Conservation (phyloP, 768 basidiomycete species). For the Rhizopogon sp. region DNA sequence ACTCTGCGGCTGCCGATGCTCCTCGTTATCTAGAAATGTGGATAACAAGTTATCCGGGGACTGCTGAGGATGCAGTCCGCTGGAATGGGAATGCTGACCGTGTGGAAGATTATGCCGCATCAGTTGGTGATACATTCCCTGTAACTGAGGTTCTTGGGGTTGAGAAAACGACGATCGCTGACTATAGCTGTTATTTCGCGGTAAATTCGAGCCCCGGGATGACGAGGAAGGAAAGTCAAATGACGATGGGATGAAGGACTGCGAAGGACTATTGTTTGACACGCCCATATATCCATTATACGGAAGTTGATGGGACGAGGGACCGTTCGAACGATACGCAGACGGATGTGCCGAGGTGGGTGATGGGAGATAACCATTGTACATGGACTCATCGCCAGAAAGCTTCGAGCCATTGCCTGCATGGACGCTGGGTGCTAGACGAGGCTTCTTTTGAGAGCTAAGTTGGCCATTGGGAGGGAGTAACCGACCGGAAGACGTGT, state of each 20-base stretch:
- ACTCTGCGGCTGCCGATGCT: slow-evolving; percentile 20
- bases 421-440: slow-evolving; percentile 21
- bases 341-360: slow-evolving; percentile 23
- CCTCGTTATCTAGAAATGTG: slow-evolving; percentile 22
- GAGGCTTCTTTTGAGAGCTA: slow-evolving; percentile 23
- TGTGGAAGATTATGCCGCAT: slow-evolving; percentile 18
- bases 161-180: slow-evolving; percentile 25
- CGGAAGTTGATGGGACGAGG: slow-evolving; percentile 18
- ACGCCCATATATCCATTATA: slow-evolving; percentile 21
- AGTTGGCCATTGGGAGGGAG: slow-evolving; percentile 21
- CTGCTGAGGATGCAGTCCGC: slow-evolving; percentile 17
- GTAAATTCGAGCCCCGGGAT: slow-evolving; percentile 14
- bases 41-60: slow-evolving; percentile 22
- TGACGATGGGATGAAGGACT: slow-evolving; percentile 16
- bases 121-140: slow-evolving; percentile 26
- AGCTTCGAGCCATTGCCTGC: slow-evolving; percentile 20
- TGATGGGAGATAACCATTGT: slow-evolving; percentile 26
- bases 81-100: slow-evolving; percentile 12
- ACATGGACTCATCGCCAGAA: slow-evolving; percentile 22
- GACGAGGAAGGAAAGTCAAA: slow-evolving; percentile 27
- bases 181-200: slow-evolving; percentile 20
- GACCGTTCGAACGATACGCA: slow-evolving; percentile 24
- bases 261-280: slow-evolving; percentile 16
- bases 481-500: slow-evolving; percentile 25
- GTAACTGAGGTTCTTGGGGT: slow-evolving; percentile 22